Conservation (phyloP, 164 flowering plant genomes). For the Kingdonia uniflora region DNA sequence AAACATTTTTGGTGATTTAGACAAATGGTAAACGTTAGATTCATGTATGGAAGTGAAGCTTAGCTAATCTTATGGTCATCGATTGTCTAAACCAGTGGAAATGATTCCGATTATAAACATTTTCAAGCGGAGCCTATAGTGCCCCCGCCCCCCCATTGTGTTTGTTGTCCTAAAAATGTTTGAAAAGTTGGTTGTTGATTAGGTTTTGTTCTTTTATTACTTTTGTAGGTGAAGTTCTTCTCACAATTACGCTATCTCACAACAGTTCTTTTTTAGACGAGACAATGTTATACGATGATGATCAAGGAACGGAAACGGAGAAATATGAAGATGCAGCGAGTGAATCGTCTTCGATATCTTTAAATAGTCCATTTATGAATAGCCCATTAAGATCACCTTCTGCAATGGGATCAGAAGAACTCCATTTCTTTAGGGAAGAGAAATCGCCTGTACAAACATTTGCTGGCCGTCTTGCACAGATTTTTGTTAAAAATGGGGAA, state of each 20-base stretch:
- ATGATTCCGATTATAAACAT: no score
- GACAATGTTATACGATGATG: slow-evolving; percentile 17
- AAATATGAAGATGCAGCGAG: slow-evolving; percentile 14
- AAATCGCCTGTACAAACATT: slow-evolving; percentile 28
- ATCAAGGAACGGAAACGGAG: slow-evolving; percentile 13
- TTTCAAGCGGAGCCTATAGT: no score
- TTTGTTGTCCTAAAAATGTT: no score
- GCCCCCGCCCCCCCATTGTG: no score
- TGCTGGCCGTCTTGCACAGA: slow-evolving; percentile 55
- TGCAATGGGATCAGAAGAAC: slow-evolving; percentile 31
- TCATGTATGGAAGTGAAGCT: no score
- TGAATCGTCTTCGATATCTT: slow-evolving; percentile 29
- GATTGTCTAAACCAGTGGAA: no score
- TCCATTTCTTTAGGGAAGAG: slow-evolving; percentile 39
- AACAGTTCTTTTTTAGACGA: slow-evolving; percentile 27
- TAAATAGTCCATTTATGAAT: slow-evolving; percentile 16
- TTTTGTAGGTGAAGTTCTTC: slow-evolving; percentile 70
- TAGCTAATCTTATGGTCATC: no score
- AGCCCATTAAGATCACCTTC: slow-evolving; percentile 24
- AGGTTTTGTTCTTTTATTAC: neutral
- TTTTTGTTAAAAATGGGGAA: slow-evolving; percentile 43
- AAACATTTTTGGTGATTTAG: no score
- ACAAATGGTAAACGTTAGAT: no score
- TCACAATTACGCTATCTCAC: slow-evolving; percentile 48
- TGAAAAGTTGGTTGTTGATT: no score